phyloP scores from a whole-genome alignment of 2,329 filamentous ascomycete genomes.

The Fusarium lateritium region DNA sequence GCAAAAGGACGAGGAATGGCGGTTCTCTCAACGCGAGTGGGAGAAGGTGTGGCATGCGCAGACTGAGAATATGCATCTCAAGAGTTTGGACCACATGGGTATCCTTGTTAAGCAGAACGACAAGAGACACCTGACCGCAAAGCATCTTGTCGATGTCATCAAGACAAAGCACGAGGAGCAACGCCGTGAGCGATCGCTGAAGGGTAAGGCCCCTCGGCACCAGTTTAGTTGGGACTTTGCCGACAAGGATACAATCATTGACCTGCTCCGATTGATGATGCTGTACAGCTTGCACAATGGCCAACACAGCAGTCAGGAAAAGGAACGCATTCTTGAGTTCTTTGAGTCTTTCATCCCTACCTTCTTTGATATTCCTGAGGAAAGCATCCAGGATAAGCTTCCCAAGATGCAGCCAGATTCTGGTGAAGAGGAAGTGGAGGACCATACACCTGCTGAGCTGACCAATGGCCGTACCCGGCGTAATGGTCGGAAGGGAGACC shows the following conservation, averaged over 20 bases:
- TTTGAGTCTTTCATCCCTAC: constrained; percentile 81
- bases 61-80: constrained; percentile 94
- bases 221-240: constrained; percentile 84
- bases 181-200: constrained; percentile 77
- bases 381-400: constrained; percentile 76
- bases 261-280: constrained; percentile 74
- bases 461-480: constrained; percentile 78
- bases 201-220: constrained; percentile 73
- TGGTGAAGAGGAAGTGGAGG: constrained; percentile 84
- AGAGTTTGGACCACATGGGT: constrained; percentile 96
- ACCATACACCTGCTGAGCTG: constrained; percentile 78
- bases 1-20: constrained; percentile 98
- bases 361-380: constrained; percentile 83
- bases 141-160: constrained; percentile 91
- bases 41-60: constrained; percentile 99
- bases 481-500: constrained; percentile 82
- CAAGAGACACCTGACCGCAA: constrained; percentile 91
- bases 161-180: constrained; percentile 95
- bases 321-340: constrained; percentile 81
- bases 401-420: constrained; percentile 78
- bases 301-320: constrained; percentile 79
- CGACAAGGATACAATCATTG: constrained; percentile 77
- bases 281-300: constrained; percentile 77
- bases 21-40: constrained; percentile 96
- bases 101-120: constrained; percentile 90